Conservation (phyloP, 345 rosid genomes). For the Punica granatum region DNA sequence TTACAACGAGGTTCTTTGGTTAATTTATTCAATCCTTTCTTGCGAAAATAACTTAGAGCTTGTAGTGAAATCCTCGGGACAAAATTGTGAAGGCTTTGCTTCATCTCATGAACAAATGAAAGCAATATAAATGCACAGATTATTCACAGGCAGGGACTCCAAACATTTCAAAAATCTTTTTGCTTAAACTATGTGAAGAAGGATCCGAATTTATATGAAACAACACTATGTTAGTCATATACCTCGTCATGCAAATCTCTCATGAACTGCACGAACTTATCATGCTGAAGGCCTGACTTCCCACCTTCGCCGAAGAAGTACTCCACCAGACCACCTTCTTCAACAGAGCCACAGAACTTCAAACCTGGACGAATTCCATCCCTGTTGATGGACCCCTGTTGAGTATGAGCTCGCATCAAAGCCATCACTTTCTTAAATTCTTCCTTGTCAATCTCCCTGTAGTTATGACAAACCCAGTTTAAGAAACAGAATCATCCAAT, state of each 20-base stretch:
- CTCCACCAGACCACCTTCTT: conserved; percentile 78
- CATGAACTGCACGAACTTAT: conserved; percentile 70
- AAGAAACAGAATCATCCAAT: neutral
- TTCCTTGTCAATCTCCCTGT: conserved; percentile 67
- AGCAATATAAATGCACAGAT: neutral
- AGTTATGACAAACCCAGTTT: neutral
- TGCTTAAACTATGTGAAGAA: neutral
- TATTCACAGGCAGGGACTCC: neutral
- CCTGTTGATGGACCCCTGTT: conserved; percentile 69
- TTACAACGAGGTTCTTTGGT: neutral
- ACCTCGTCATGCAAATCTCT: conserved; percentile 71
- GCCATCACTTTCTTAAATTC: conserved; percentile 95
- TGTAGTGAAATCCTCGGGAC: neutral
- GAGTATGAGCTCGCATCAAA: conserved; percentile 75
- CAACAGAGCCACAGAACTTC: conserved; percentile 57
- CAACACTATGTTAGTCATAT: conserved; percentile 7
- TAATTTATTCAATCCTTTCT: neutral
- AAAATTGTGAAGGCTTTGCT: neutral
- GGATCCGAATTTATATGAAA: neutral
- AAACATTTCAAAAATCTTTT: neutral
- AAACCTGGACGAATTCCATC: conserved; percentile 64
- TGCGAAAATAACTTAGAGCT: neutral
- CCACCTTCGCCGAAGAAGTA: conserved; percentile 89
- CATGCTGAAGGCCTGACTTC: conserved; percentile 46
- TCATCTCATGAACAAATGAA: neutral